Evolutionary conservation across 2,329 filamentous ascomycete genomes (phyloP).

Genomic region (Colletotrichum sojae): DNA sequence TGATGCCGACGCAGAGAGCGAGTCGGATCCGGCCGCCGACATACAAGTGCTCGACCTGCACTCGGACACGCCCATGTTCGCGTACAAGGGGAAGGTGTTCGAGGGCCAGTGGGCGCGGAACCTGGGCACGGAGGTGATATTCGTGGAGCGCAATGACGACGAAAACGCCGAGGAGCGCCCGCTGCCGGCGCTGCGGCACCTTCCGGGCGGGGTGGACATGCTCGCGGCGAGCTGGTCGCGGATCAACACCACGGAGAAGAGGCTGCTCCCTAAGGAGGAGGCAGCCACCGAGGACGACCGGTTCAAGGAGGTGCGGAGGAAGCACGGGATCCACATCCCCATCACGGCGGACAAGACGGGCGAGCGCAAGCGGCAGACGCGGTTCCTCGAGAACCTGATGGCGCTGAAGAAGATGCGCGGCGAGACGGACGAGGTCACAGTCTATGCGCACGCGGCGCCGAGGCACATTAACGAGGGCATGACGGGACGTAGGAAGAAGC

Average conservation of each 20-base stretch:
- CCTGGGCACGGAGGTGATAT: constrained; percentile 86
- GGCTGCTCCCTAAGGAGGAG: constrained; percentile 64
- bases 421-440: constrained; percentile 76
- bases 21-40: constrained; percentile 49
- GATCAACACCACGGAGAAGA: constrained; percentile 76
- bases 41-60: constrained; percentile 91
- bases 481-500: constrained; percentile 43
- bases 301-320: constrained; percentile 56
- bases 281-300: constrained; percentile 50
- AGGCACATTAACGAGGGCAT: constrained; percentile 44
- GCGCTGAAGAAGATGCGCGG: constrained; percentile 74
- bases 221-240: constrained; percentile 79
- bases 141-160: constrained; percentile 66
- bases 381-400: constrained; percentile 77
- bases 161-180: constrained; percentile 41
- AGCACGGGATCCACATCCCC: constrained; percentile 61
- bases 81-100: constrained; percentile 84
- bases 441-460: constrained; percentile 64
- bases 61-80: constrained; percentile 80
- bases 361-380: constrained; percentile 62
- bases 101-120: constrained; percentile 86
- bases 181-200: constrained; percentile 64
- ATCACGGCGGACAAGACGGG: constrained; percentile 62
- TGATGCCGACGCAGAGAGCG: constrained; percentile 42
- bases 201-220: constrained; percentile 75